Conservation (phyloP, 352 stramenopile species). For the Globisporangium cylindrosporum region DNA sequence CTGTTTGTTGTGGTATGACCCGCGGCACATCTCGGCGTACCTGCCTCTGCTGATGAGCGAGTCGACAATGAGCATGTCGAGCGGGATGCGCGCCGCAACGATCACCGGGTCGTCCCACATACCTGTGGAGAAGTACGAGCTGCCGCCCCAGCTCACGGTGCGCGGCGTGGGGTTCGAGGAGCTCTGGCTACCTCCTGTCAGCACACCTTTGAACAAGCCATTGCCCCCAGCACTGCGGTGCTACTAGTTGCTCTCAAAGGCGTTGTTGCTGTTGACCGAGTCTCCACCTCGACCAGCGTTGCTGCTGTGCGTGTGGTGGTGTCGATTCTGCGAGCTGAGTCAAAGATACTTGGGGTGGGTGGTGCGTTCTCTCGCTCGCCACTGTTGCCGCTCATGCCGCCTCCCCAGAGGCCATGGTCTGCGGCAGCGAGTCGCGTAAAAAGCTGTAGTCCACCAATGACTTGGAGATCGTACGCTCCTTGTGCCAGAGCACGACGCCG, state of each 20-base stretch:
- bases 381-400: background rate
- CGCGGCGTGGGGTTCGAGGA: background rate
- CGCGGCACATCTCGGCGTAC: slow-evolving; percentile 57
- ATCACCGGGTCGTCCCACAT: slow-evolving; percentile 46
- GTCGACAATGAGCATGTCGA: slow-evolving; percentile 35
- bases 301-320: background rate
- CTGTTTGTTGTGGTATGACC: slow-evolving; percentile 26
- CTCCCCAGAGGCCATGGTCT: background rate
- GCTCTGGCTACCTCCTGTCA: background rate
- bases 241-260: background rate
- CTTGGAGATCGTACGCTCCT: slow-evolving; percentile 4
- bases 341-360: background rate
- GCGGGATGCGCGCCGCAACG: slow-evolving; percentile 38
- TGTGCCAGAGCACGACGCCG: slow-evolving; percentile 2
- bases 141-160: background rate
- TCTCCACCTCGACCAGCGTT: background rate
- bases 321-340: background rate
- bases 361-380: background rate
- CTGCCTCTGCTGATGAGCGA: slow-evolving; percentile 42
- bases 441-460: slow-evolving; percentile 1
- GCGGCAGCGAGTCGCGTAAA: background rate
- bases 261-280: background rate
- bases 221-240: background rate
- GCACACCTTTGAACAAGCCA: background rate
- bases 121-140: background rate